Evolutionary conservation across 805 yeast species (phyloP).

Genomic region (Saccharomycopsis oosterbeekiorum): DNA sequence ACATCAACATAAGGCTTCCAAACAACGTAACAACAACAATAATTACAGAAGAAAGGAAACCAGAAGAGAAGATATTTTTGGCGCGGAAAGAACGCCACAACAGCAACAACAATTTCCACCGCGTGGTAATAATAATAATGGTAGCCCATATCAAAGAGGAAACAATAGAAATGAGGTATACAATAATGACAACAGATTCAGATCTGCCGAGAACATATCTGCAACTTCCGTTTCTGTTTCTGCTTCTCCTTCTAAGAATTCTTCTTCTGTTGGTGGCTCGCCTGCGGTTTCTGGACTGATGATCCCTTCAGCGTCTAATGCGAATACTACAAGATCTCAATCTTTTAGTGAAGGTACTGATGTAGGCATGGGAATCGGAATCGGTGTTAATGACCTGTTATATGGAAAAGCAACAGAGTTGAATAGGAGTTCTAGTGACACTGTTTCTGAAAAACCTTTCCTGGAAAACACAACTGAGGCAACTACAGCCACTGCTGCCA

Average conservation of each 20-base stretch:
- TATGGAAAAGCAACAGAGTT: not conserved
- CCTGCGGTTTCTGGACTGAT: not conserved
- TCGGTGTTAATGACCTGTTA: not conserved
- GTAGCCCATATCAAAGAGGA: not conserved
- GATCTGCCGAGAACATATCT: not conserved
- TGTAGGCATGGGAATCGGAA: not conserved
- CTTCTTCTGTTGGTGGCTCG: not conserved
- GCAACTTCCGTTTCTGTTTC: not conserved
- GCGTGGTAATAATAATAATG: not conserved
- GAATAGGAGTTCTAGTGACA: not conserved
- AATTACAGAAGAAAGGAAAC: not conserved
- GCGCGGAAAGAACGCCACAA: not conserved
- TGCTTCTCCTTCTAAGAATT: not conserved
- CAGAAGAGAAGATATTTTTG: not conserved
- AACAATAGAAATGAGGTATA: not conserved
- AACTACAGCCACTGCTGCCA: not conserved
- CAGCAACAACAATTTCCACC: not conserved
- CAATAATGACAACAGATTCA: not conserved
- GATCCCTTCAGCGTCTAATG: not conserved
- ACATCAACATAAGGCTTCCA: not conserved
- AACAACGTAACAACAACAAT: not conserved
- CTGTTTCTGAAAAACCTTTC: not conserved
- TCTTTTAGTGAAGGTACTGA: conserved; percentile 1
- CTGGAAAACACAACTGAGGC: not conserved
- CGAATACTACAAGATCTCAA: not conserved